Evolutionary conservation across 2,329 filamentous ascomycete genomes (phyloP), one percentile per base, ranked within the genome.

Genomic region (Trichoderma cornu-damae): DNA sequence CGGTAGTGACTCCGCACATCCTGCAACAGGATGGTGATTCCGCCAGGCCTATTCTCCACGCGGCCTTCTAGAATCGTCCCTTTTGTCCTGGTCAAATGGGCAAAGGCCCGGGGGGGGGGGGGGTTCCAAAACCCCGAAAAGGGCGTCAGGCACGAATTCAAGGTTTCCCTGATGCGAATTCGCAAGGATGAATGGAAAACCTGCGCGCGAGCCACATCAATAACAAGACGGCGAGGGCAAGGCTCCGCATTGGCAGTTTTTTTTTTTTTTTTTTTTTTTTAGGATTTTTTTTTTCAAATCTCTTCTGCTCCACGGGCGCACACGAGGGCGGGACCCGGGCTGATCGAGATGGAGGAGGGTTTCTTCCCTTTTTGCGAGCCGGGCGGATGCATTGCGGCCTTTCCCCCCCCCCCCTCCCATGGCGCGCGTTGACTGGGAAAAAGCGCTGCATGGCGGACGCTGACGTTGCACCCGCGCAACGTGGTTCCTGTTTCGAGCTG

Each of bases 401-500:
- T 44, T 44, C 28, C 28, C 28, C 28, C 28, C 28, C 26, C 11
- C 42, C 44, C 26, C 11, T 24, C 44, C 24, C 22, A 30, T 18
- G 43, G 8, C n/a, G n/a, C n/a, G 26, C 12, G 4, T 18, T 7
- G 32, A 30, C 26, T 30, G 43, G 24, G 24, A 16, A 26, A 24
- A 46, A 6, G 18, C 24, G 5, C 12, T n/a, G 18, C 24, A 12
- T 46, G n/a, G n/a, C n/a, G n/a, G 24, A 16, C 26, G 47, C 26
- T 20, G 34, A 26, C n/a, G 47, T 50, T 38, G 47, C 47, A 50
- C 14, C 4, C 35, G 38, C 24, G 26, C 34, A 56, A 56, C 44
- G 44, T 49, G 53, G 53, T 47, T 42, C 53, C 16, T 22, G 43
- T 40, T 49, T 56, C 26, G 18, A 38, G 20, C 44, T 42, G 53